A percentile compares a stretch with the other conserved stretches of the same genome.
Conservation (phyloP, 352 stramenopile species). For the Globisporangium spinosum region DNA sequence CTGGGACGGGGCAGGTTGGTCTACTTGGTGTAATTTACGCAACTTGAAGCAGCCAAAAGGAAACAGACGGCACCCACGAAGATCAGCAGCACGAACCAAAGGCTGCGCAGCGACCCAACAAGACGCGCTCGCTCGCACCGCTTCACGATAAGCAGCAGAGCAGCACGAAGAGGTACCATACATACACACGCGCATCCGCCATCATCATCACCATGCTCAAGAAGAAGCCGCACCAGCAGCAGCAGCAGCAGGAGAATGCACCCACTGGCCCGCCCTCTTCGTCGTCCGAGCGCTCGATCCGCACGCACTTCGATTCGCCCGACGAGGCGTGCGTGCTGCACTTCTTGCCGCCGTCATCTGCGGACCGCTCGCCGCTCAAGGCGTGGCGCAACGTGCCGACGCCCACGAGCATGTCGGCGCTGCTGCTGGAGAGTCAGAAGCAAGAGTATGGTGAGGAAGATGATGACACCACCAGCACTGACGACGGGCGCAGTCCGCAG, state of each 20-base stretch:
- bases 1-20: background rate
- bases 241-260: background rate
- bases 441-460: slow-evolving; percentile 39
- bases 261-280: background rate
- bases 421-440: slow-evolving; percentile 41
- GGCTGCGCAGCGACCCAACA: background rate
- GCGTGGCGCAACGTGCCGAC: slow-evolving; percentile 69
- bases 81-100: background rate
- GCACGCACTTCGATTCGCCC: slow-evolving; percentile 60
- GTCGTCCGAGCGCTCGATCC: slow-evolving; percentile 27
- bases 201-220: slow-evolving; percentile 1
- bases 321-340: slow-evolving; percentile 54
- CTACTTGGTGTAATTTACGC: slow-evolving; percentile 8
- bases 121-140: background rate
- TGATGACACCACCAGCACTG: slow-evolving; percentile 16
- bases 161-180: background rate
- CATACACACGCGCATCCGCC: background rate
- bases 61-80: background rate
- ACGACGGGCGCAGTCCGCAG: slow-evolving; percentile 24
- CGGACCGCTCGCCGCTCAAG: slow-evolving; percentile 71
- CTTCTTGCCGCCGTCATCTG: slow-evolving; percentile 66
- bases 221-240: background rate
- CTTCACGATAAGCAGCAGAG: background rate
- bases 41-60: slow-evolving; percentile 5
- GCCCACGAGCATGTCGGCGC: slow-evolving; percentile 26